Percentiles rank a stretch among this genome's conserved stretches.
Evolutionary conservation across 2,329 filamentous ascomycete genomes (phyloP).

Genomic region (Botrytis byssoidea): DNA sequence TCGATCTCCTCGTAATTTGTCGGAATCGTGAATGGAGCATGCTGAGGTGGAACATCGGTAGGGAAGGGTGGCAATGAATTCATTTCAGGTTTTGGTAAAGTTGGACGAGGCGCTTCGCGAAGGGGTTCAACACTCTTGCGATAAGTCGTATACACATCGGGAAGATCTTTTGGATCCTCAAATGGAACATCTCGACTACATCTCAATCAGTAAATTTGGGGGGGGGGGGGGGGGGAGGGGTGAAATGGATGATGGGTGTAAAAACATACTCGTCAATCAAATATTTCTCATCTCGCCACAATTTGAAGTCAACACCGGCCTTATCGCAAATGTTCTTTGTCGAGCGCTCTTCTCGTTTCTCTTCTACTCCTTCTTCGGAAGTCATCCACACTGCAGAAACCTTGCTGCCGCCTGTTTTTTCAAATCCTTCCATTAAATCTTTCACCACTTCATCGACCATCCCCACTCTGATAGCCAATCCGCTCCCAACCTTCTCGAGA

Average conservation of each 20-base stretch:
- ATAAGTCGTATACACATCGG: conserved; percentile 74
- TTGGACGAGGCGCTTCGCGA: conserved; percentile 58
- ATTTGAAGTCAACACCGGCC: conserved; percentile 57
- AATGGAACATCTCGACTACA: conserved; percentile 65
- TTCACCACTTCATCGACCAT: conserved; percentile 57
- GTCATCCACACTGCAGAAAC: conserved; percentile 73
- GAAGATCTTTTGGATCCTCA: conserved; percentile 56
- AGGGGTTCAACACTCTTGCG: conserved; percentile 72
- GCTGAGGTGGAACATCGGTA: conserved; percentile 55
- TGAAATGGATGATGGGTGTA: background rate
- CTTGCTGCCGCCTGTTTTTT: conserved; percentile 39
- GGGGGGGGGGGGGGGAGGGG: background rate
- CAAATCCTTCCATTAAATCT: conserved; percentile 53
- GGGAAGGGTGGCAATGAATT: conserved; percentile 58
- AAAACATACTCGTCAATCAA: conserved; percentile 71
- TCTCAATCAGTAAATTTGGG: background rate
- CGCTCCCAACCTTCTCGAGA: conserved; percentile 58
- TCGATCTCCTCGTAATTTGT: conserved; percentile 53
- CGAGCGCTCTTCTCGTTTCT: conserved; percentile 60
- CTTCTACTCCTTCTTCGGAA: conserved; percentile 66
- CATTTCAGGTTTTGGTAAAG: conserved; percentile 52
- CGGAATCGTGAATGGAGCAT: conserved; percentile 62
- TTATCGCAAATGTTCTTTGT: conserved; percentile 54
- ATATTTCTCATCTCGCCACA: conserved; percentile 76
- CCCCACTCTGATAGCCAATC: conserved; percentile 64